Conservation (phyloP, 1,284 basidiomycete genomes). For the Ganoderma multipileum region DNA sequence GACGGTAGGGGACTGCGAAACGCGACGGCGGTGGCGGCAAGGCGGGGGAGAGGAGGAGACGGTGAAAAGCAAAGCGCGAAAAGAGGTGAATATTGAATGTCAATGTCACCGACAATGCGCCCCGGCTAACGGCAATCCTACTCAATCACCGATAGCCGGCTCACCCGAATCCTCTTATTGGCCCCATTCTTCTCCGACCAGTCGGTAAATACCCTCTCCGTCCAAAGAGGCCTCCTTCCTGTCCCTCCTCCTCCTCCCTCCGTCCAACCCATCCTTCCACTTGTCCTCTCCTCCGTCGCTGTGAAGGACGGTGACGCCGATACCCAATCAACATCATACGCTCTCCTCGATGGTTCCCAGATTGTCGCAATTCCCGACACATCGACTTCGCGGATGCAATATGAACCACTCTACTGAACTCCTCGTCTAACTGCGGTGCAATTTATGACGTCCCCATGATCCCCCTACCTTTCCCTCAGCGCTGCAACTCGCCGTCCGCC, state of each 20-base stretch:
- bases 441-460: conserved; percentile 8
- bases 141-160: conserved; percentile 29
- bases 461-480: neutral
- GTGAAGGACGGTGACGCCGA: too few relatives aligned
- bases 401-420: neutral
- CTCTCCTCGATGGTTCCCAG: neutral
- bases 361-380: neutral
- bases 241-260: conserved; percentile 9
- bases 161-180: conserved; percentile 25
- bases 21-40: neutral
- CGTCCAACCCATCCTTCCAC: conserved; percentile 1
- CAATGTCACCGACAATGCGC: conserved; percentile 13
- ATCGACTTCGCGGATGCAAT: neutral
- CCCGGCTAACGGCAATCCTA: conserved; percentile 16
- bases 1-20: neutral
- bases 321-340: neutral
- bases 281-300: neutral
- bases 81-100: neutral
- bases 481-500: neutral
- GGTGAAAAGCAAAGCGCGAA: conserved; percentile 9
- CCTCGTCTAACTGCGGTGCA: conserved; percentile 13
- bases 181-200: conserved; percentile 24
- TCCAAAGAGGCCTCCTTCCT: conserved; percentile 3
- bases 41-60: conserved; percentile 9
- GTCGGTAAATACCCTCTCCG: conserved; percentile 32